Evolutionary conservation across 2,329 filamentous ascomycete species (phyloP).

Genomic region (Blastomyces parvus): DNA sequence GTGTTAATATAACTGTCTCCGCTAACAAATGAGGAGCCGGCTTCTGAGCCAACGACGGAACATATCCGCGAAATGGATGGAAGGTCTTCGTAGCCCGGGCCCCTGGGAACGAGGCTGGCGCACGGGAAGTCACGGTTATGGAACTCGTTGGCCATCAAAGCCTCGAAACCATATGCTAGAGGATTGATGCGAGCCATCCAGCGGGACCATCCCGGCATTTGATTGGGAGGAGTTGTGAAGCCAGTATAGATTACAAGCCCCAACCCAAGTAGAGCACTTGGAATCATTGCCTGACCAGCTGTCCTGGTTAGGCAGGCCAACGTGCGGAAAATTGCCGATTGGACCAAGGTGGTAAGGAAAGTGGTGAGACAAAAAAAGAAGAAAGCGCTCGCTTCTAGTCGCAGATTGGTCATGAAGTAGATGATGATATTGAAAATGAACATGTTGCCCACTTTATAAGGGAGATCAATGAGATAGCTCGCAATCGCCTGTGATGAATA

Average conservation of each 20-base stretch:
- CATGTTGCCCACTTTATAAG: conserved; percentile 64
- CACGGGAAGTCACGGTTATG: conserved; percentile 50
- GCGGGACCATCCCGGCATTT: conserved; percentile 50
- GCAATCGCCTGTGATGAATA: conserved; percentile 66
- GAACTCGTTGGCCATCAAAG: conserved; percentile 77
- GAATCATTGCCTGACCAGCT: too few relatives aligned
- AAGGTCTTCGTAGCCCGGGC: conserved; percentile 29
- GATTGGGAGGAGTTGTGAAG: too few relatives aligned
- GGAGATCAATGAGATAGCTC: conserved; percentile 49
- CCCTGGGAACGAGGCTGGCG: conserved; percentile 34
- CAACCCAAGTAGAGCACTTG: too few relatives aligned
- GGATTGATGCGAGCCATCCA: conserved; percentile 78
- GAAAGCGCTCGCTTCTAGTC: conserved; percentile 62
- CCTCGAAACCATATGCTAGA: conserved; percentile 69
- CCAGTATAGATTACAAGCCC: too few relatives aligned
- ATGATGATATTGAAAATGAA: conserved; percentile 67
- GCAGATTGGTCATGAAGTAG: conserved; percentile 79
- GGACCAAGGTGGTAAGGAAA: conserved; percentile 55
- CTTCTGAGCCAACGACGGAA: conserved; percentile 43
- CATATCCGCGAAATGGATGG: conserved; percentile 42
- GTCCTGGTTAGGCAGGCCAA: too few relatives aligned
- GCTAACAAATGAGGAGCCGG: conserved; percentile 44
- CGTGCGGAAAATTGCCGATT: too few relatives aligned
- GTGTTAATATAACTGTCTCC: conserved; percentile 38
- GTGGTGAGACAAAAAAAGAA: conserved; percentile 76